Base-by-base conservation (phyloP, 192 early-diverging fungal species). In the Dissophora globulifera region DNA sequence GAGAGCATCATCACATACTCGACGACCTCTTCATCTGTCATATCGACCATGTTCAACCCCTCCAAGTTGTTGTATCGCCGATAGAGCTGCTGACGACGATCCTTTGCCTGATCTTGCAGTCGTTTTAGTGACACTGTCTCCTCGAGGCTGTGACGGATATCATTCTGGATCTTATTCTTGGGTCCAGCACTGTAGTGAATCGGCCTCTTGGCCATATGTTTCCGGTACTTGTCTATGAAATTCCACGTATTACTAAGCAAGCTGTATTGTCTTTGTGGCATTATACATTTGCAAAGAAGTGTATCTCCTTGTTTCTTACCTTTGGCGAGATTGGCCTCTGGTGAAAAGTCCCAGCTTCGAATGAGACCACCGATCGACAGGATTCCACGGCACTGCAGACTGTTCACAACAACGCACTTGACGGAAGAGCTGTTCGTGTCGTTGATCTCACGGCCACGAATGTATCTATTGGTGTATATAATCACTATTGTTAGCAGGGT, bases 1-100 rank as follows among this genome's bases (percentile, higher is more conserved):
- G 81, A 83, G 41, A 89, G 55, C 82, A 88, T 82, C 58, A 85
- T 75, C 27, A 87, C 88, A 70, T 85, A 85, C 16, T 80, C 81
- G 38, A 88, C 49, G 11, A 85, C 70, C 46, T 89, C 88, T 47
- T 83, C 76, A 13, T 89, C 86, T 1, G 85, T 79, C 69, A 89
- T 62, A 29, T 78, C 81, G 43, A 55, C 52, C 72, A 76, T 76
- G 46, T 76, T 76, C 64, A 76, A 57, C 63, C 64, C 72, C 47
- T 76, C 58, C 42, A 76, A 42, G 45, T 76, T 67, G 33, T 76
- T 76, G 50, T 62, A 76, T 42, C 72, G 62, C 27, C 47, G 41
- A 43, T 62, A 64, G 13, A 76, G 57, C 16, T 67, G 72, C 11
- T 76, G 58, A 7, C 59, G 63, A 16, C 64, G 72, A 22, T 67